phyloP scores from a whole-genome alignment of 139 green algal genomes.

The Chlorella sp. region DNA sequence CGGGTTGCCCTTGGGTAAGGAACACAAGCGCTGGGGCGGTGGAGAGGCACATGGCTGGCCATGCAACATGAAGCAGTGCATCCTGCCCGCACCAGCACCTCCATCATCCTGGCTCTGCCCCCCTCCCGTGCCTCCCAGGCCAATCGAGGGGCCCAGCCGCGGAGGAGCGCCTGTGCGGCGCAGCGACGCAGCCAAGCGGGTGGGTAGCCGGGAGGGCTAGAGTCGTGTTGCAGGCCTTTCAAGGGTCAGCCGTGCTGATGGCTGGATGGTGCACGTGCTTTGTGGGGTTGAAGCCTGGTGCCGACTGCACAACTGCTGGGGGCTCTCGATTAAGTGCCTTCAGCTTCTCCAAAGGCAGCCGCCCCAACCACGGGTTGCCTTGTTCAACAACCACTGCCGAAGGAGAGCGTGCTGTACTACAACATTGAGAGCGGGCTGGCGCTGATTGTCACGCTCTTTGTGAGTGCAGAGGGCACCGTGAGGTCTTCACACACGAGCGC shows the following conservation, averaged over 20 bases:
- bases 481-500: too few relatives aligned
- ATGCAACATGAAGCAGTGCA: neutral
- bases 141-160: neutral
- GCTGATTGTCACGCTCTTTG: slow-evolving; percentile 49
- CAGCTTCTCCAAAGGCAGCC: too few relatives aligned
- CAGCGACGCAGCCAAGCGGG: slow-evolving; percentile 8
- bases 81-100: neutral
- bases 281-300: too few relatives aligned
- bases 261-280: too few relatives aligned
- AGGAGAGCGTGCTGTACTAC: slow-evolving; percentile 54
- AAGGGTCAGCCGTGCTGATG: too few relatives aligned
- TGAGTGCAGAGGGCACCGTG: too few relatives aligned
- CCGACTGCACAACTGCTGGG: too few relatives aligned
- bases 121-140: neutral
- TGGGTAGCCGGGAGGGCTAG: neutral
- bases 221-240: too few relatives aligned
- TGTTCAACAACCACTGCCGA: too few relatives aligned
- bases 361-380: too few relatives aligned
- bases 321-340: too few relatives aligned
- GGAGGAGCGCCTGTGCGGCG: neutral
- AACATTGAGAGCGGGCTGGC: slow-evolving; percentile 54
- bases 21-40: neutral
- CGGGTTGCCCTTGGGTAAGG: neutral
- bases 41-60: neutral
- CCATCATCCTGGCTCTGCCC: neutral